Evolutionary conservation across 1,139 yeast species (phyloP).

Genomic region (Zygosaccharomyces sapae): DNA sequence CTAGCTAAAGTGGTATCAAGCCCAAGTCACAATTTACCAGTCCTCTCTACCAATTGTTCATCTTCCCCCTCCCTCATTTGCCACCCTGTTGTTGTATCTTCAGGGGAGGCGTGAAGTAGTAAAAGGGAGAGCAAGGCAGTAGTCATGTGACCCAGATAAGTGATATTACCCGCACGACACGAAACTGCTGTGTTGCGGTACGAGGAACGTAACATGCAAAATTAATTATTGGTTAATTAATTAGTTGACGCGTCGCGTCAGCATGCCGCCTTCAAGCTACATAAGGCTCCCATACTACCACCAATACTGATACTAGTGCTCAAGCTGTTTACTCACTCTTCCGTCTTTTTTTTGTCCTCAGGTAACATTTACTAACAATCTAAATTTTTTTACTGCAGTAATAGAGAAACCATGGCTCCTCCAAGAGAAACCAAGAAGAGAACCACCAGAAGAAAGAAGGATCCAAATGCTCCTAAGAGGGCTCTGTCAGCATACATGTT

Average conservation of each 20-base stretch:
- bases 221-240: too few relatives aligned
- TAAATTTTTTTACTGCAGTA: background rate
- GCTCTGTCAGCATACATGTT: conserved; percentile 97
- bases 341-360: background rate
- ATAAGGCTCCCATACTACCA: background rate
- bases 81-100: too few relatives aligned
- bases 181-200: too few relatives aligned
- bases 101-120: too few relatives aligned
- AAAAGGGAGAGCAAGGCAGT: too few relatives aligned
- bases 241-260: background rate
- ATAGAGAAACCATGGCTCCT: conserved; percentile 38
- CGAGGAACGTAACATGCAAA: too few relatives aligned
- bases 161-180: too few relatives aligned
- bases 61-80: too few relatives aligned
- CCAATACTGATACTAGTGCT: background rate
- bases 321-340: background rate
- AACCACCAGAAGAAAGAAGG: conserved; percentile 43
- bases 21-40: too few relatives aligned
- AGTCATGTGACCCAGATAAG: too few relatives aligned
- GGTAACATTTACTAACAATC: conserved; percentile 9
- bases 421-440: conserved; percentile 39
- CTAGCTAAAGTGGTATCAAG: background rate
- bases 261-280: background rate
- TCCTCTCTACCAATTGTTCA: too few relatives aligned
- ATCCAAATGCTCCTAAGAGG: conserved; percentile 99